Base-by-base conservation (phyloP, 2,329 filamentous ascomycete species). In the Parastagonospora nodorum region DNA sequence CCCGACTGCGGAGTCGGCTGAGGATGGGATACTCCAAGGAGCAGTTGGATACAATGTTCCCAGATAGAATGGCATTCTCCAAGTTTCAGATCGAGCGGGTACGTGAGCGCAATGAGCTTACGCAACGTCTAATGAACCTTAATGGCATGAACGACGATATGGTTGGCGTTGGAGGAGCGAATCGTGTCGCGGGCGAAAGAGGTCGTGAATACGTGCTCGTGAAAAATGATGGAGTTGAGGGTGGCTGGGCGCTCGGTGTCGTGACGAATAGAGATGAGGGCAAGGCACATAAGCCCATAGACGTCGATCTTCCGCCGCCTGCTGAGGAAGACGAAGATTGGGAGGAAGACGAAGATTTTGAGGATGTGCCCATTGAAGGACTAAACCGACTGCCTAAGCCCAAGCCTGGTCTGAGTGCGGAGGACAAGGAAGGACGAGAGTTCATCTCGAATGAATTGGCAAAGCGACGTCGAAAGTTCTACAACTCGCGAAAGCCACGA, bases 1-100 rank as follows among this genome's bases (percentile, higher is more conserved):
- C 95, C 1, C 83, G 94, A 54, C 71, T 99, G 54, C 82, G 94
- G 49, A 96, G 91, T 72, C 83, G 94, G 45, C 79, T 99, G 66
- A 85, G 94, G 69, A 96, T 99, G 93, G 94, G 94, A 0, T 84
- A 96, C 64, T 96, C 90, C 49, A 97, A 97, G 74, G 93, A 99
- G 58, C 94, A 99, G 74, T 77, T 99, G 11, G 92, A 97, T 61
- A 84, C 82, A 39, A 99, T 99, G 94, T 99, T 99, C 70, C 93
- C 94, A 0, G 89, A 99, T 71, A 86, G 94, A 24, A 97, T 99
- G 92, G 94, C 88, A 0, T 99, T 99, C 68, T 97, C 92, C 1
- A 88, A 83, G 54, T 99, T 99, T 67, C 94, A 99, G 74, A 96
- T 99, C 50, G 94, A 97, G 69, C 82, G 94, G 50, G 95, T 97